phyloP scores from a whole-genome alignment of 208 protist genomes.

The Naegleria gruberi region DNA sequence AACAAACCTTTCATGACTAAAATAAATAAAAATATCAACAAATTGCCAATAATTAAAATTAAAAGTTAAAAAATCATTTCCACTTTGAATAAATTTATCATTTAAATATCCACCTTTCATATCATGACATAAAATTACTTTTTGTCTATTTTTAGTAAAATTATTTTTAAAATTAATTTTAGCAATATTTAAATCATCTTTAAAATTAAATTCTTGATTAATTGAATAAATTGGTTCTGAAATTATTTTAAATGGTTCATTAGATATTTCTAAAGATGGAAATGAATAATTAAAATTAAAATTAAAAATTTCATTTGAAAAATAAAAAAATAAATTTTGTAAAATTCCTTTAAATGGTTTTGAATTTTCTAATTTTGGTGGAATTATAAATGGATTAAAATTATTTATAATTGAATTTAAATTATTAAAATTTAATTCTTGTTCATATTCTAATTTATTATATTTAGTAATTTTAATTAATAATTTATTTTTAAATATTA shows the following conservation, averaged over 20 bases:
- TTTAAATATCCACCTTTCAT: constrained; percentile 21
- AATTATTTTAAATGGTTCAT: neutral
- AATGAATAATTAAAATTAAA: neutral
- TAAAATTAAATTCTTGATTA: neutral
- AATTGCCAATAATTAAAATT: constrained; percentile 17
- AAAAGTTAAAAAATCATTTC: neutral
- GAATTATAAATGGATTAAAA: neutral
- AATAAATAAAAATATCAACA: constrained; percentile 21
- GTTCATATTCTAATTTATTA: too few relatives aligned
- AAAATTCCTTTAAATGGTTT: neutral
- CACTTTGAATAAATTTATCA: neutral
- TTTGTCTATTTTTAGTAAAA: neutral
- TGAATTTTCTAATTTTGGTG: neutral
- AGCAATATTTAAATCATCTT: neutral
- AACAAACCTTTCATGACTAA: neutral
- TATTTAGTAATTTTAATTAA: too few relatives aligned
- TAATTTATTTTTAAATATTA: too few relatives aligned
- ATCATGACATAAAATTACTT: constrained; percentile 17
- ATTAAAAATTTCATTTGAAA: neutral
- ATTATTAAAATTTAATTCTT: too few relatives aligned
- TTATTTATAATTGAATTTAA: neutral
- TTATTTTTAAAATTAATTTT: too few relatives aligned
- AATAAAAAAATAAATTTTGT: neutral
- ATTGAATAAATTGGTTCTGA: neutral
- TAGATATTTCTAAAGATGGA: neutral